phyloP scores from a whole-genome alignment of 805 yeast genomes.

The Candida andamanensis region DNA sequence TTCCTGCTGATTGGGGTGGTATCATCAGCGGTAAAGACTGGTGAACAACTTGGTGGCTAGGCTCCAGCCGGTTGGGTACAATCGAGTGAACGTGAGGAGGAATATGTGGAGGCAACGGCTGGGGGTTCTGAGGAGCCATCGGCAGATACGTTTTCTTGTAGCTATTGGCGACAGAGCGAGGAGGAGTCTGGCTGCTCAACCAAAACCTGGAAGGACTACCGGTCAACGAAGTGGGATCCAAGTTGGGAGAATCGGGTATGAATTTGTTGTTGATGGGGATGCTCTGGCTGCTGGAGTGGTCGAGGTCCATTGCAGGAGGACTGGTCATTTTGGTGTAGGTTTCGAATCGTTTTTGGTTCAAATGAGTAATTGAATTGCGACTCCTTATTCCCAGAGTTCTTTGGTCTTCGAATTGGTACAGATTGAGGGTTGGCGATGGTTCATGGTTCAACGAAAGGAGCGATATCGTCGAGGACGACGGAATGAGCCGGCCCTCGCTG shows the following conservation, averaged over 20 bases:
- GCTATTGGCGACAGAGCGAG: constrained; percentile 26
- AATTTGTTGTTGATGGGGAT: constrained; percentile 22
- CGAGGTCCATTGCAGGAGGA: constrained; percentile 16
- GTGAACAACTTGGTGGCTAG: background rate
- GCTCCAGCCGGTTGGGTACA: background rate
- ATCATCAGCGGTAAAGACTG: no score
- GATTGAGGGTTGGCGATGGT: constrained; percentile 4
- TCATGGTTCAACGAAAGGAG: constrained; percentile 27
- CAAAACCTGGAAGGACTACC: constrained; percentile 55
- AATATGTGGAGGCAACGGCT: constrained; percentile 13
- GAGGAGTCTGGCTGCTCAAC: constrained; percentile 51
- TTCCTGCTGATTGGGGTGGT: constrained; percentile 1
- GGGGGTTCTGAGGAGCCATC: constrained; percentile 8
- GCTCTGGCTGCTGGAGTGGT: constrained; percentile 17
- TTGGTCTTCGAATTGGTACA: constrained; percentile 3
- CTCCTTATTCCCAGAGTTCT: constrained; percentile 8
- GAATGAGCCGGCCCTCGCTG: constrained; percentile 34
- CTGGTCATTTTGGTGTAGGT: constrained; percentile 32
- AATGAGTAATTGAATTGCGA: constrained; percentile 20
- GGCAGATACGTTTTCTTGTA: constrained; percentile 16
- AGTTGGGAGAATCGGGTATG: constrained; percentile 47
- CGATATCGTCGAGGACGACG: constrained; percentile 40
- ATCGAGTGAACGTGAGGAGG: constrained; percentile 11
- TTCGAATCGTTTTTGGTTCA: constrained; percentile 26
- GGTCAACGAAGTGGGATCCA: constrained; percentile 47